Conservation (phyloP, 768 basidiomycete species). For the Leccinum pellstonianum region DNA sequence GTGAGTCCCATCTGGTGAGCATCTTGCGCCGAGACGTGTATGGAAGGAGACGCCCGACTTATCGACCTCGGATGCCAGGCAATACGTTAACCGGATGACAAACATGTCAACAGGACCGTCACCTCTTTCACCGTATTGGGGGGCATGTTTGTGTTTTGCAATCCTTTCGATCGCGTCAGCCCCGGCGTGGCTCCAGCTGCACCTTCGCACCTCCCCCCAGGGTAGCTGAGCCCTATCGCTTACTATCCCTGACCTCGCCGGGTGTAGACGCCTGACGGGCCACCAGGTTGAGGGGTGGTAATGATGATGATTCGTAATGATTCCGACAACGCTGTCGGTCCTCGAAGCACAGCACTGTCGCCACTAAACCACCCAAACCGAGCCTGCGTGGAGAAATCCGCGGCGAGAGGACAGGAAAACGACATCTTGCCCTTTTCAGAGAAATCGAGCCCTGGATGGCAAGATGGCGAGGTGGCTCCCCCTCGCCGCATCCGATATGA, state of each 20-base stretch:
- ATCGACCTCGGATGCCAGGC: background rate
- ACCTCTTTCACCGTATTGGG: background rate
- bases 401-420: background rate
- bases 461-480: background rate
- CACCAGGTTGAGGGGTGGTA: background rate
- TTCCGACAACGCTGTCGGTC: background rate
- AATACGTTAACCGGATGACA: slow-evolving; percentile 5
- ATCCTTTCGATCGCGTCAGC: background rate
- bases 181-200: background rate
- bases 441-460: slow-evolving; percentile 4
- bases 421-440: slow-evolving; percentile 5
- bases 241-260: background rate
- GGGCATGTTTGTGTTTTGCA: background rate
- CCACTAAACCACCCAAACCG: slow-evolving; percentile 4
- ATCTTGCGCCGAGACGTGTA: slow-evolving; percentile 16
- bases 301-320: too few relatives aligned
- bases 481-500: slow-evolving; percentile 4
- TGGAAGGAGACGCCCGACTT: slow-evolving; percentile 16
- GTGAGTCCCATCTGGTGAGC: slow-evolving; percentile 8
- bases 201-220: background rate
- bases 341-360: slow-evolving; percentile 1
- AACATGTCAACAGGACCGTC: slow-evolving; percentile 9
- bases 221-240: background rate
- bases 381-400: background rate
- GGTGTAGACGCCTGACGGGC: background rate